Conservation (phyloP, 805 yeast genomes). For the Vanderwaltozyma verrucispora region DNA sequence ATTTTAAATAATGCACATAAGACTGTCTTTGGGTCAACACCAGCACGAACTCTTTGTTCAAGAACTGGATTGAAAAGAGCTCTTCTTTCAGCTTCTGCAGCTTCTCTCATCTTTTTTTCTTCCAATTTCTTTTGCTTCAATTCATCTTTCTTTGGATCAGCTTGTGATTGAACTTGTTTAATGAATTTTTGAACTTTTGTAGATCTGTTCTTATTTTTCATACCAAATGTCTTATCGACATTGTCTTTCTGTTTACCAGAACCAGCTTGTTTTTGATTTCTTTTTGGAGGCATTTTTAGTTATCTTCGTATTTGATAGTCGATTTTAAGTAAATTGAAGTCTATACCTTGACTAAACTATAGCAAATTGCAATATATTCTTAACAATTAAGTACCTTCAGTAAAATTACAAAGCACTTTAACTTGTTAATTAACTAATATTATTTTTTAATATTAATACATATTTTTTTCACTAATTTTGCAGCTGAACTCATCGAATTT, state of each 20-base stretch:
- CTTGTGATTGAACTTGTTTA: slow-evolving; percentile 56
- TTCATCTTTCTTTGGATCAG: slow-evolving; percentile 63
- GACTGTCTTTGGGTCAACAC: slow-evolving; percentile 93
- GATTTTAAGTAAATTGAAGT: too few species aligned
- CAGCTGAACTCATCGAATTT: too few species aligned
- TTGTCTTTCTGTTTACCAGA: slow-evolving; percentile 54
- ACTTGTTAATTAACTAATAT: too few species aligned
- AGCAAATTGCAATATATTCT: too few species aligned
- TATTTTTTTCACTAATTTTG: too few species aligned
- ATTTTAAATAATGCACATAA: slow-evolving; percentile 84
- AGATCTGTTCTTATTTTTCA: slow-evolving; percentile 92
- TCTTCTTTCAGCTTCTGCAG: slow-evolving; percentile 79
- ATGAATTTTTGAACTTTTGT: slow-evolving; percentile 74
- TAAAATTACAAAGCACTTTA: too few species aligned
- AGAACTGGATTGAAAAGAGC: slow-evolving; percentile 58
- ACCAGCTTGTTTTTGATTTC: slow-evolving; percentile 34
- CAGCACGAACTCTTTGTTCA: slow-evolving; percentile 86
- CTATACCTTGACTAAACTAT: too few species aligned
- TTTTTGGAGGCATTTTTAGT: slow-evolving; percentile 66
- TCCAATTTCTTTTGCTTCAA: slow-evolving; percentile 55
- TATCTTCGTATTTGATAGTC: too few species aligned
- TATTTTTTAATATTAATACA: too few species aligned
- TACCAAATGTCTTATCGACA: slow-evolving; percentile 88
- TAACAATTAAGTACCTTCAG: too few species aligned
- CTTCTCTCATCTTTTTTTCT: slow-evolving; percentile 85